Conservation (phyloP, 2,329 filamentous ascomycete species). For the Conoideocrella luteorostrata region DNA sequence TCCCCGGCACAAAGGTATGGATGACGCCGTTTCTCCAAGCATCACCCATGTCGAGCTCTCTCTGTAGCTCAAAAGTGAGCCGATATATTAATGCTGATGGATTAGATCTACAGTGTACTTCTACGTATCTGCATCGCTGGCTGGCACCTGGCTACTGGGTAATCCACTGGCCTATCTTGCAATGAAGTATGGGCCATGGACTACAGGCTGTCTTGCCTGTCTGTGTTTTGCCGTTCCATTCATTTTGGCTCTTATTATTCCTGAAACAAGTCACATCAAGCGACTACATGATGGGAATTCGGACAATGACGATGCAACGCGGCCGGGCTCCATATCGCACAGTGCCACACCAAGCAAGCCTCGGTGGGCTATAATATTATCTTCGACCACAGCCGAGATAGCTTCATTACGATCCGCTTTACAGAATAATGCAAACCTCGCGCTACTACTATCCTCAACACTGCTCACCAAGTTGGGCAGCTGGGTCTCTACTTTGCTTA, state of each 20-base stretch:
- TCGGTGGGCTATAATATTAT: not conserved
- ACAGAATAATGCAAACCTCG: not conserved
- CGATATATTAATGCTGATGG: not conserved
- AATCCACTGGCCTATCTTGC: not conserved
- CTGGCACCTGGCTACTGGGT: not conserved
- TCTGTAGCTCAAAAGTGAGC: too few relatives aligned
- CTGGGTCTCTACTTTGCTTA: not conserved
- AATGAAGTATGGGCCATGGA: not conserved
- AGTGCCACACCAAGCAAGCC: not conserved
- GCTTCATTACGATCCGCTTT: not conserved
- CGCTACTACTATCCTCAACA: not conserved
- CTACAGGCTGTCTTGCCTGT: not conserved
- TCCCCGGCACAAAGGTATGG: not conserved
- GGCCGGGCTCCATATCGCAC: not conserved
- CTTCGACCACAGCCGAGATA: not conserved
- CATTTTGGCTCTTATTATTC: not conserved
- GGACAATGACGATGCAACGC: too few relatives aligned
- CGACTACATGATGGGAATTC: too few relatives aligned
- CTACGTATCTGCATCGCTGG: not conserved
- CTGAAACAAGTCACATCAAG: not conserved
- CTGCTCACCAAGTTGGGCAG: not conserved
- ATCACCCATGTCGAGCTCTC: too few relatives aligned
- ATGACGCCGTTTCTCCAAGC: too few relatives aligned
- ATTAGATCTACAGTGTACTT: not conserved
- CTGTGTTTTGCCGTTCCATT: not conserved